phyloP scores from a whole-genome alignment of 352 stramenopile species.

The Phytophthora agathidicida region DNA sequence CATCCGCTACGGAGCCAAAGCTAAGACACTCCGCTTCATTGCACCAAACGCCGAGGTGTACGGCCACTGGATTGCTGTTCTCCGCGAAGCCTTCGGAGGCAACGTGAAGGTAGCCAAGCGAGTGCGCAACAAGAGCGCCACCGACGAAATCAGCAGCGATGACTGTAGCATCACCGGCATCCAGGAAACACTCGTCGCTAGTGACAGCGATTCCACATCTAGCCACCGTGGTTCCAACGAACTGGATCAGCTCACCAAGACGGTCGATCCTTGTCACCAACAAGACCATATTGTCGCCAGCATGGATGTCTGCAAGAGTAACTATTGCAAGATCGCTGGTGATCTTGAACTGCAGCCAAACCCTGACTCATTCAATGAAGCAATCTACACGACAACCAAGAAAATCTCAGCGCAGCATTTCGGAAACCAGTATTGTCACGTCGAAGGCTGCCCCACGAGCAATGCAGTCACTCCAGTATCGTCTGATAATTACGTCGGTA shows the following conservation, averaged over 20 bases:
- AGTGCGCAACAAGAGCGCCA: neutral
- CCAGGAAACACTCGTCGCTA: neutral
- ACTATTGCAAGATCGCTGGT: too few species aligned
- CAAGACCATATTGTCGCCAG: neutral
- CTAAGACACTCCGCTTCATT: conserved; percentile 6
- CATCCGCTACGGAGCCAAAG: conserved; percentile 14
- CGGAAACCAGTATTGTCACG: too few species aligned
- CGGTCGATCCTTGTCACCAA: neutral
- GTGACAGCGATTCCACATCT: neutral
- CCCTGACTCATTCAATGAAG: too few species aligned
- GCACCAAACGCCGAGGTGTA: conserved; percentile 6
- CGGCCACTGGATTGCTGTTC: conserved; percentile 6
- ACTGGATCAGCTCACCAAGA: neutral
- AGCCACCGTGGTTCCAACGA: neutral
- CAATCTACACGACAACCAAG: too few species aligned
- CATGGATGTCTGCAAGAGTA: neutral
- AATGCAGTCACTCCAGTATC: too few species aligned
- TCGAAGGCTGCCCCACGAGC: too few species aligned
- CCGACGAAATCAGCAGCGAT: neutral
- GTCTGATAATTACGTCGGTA: too few species aligned
- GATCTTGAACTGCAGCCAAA: too few species aligned
- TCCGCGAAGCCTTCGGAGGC: neutral
- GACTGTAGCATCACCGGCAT: neutral
- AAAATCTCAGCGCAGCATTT: too few species aligned
- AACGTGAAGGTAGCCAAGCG: neutral